These are phyloP conservation scores for Blastobotrys persicus DNA, from an alignment of 1,139 yeast species.

Conservation along the genomic window DNA sequence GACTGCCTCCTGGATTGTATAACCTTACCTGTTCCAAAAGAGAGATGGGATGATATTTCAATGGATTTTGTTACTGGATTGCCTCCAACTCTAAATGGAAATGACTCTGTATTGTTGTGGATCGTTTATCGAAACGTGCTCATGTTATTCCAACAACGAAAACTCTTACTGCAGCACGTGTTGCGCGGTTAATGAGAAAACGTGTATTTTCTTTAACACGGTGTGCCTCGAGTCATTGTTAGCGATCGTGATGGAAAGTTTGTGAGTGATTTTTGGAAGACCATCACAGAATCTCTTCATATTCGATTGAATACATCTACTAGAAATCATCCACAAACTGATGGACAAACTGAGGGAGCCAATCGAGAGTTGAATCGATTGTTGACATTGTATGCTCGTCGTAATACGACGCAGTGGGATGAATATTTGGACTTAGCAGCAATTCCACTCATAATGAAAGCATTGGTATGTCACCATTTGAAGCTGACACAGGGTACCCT, in stretches of 20 bases:
- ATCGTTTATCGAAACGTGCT: constrained; percentile 6
- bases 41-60: background rate
- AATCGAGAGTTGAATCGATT: background rate
- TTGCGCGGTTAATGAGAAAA: background rate
- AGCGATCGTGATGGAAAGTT: constrained; percentile 2
- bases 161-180: background rate
- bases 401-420: background rate
- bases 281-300: background rate
- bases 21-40: constrained; percentile 6
- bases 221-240: constrained; percentile 8
- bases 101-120: constrained; percentile 7
- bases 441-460: background rate
- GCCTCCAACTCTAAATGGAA: background rate
- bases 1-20: background rate
- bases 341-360: constrained; percentile 1
- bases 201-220: constrained; percentile 6
- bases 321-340: background rate
- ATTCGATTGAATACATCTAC: background rate
- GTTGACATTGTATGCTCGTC: background rate
- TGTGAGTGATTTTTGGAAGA: background rate
- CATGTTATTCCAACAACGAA: constrained; percentile 2
- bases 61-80: constrained; percentile 12
- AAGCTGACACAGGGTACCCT: background rate
- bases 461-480: background rate
- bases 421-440: background rate